phyloP scores from a whole-genome alignment of 305 asterid genomes.

The Vinca major region DNA sequence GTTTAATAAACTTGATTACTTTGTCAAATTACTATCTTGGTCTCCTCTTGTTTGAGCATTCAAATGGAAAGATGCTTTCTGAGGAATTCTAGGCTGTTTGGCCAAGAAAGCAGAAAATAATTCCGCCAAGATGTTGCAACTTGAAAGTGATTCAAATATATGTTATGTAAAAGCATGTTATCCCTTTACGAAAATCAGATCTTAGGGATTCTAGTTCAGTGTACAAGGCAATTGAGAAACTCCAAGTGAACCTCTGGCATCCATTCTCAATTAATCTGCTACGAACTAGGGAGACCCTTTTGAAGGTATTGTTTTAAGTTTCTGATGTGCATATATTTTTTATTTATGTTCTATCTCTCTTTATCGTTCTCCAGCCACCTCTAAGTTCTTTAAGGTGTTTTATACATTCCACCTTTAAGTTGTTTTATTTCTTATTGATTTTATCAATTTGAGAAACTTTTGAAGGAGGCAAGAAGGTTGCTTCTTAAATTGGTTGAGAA shows the following conservation, averaged over 20 bases:
- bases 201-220: constrained; percentile 37
- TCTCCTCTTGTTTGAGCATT: neutral
- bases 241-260: constrained; percentile 52
- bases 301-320: constrained; percentile 46
- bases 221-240: constrained; percentile 55
- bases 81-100: neutral
- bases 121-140: neutral
- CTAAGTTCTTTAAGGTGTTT: too few species aligned
- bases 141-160: neutral
- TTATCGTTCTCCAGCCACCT: too few species aligned
- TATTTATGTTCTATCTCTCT: too few species aligned
- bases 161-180: neutral
- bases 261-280: constrained; percentile 63
- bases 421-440: too few species aligned
- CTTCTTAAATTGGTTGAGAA: too few species aligned
- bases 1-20: neutral
- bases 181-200: constrained; percentile 39
- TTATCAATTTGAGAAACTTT: too few species aligned
- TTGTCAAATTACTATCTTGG: neutral
- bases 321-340: neutral
- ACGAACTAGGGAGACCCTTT: constrained; percentile 71
- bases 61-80: neutral
- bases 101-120: neutral
- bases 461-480: too few species aligned
- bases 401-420: too few species aligned